Base-by-base conservation (phyloP, 768 basidiomycete genomes). In the Leccinum fibrillosum region DNA sequence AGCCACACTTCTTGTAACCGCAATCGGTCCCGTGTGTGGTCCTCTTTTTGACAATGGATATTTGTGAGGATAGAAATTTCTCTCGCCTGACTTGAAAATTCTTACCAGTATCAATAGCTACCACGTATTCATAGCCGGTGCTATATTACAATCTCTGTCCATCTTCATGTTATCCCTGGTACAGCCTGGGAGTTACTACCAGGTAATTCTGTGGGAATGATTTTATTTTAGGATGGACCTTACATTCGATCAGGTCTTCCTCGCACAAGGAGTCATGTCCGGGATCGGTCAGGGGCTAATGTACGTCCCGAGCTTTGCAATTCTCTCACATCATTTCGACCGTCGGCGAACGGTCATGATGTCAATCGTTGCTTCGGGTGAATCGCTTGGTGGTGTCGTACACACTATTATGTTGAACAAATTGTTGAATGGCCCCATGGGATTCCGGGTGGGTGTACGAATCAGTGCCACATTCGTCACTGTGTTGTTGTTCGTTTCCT, bases 401-500 rank as follows among this genome's bases (percentile, higher is more conserved):
- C 80, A 86, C 55, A 83, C 85, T 1, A 83, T 86, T 60, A 80
- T 87, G 76, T 71, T 89, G 28, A 88, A 89, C 66, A 69, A 76
- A 23, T 58, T 54, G 34, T 59, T 53, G 54, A 79, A 78, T 54
- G 77, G 78, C 3, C 62, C 71, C 6, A 67, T 78, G 4, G 83
- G 86, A 8, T 79, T 83, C 63, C 70, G 62, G 12, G 71, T 57
- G 42, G 75, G 76, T 28, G 75, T 76, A 0, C 74, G 71, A 4
- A 74, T 73, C 12, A 79, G 73, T 54, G 80, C 76, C 2, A 66
- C 67, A 21, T 65, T 83, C n/a, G 68, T 76, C 52, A 67, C 73
- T 0, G 74, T 53, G 5, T 54, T 78, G 0, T 63, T 82, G 13
- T 50, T 76, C 25, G 55, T 79, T 11, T 75, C 76, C 0, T 78